Conservation (phyloP, 495 filamentous ascomycete genomes). For the Podospora pseudoanserina region DNA sequence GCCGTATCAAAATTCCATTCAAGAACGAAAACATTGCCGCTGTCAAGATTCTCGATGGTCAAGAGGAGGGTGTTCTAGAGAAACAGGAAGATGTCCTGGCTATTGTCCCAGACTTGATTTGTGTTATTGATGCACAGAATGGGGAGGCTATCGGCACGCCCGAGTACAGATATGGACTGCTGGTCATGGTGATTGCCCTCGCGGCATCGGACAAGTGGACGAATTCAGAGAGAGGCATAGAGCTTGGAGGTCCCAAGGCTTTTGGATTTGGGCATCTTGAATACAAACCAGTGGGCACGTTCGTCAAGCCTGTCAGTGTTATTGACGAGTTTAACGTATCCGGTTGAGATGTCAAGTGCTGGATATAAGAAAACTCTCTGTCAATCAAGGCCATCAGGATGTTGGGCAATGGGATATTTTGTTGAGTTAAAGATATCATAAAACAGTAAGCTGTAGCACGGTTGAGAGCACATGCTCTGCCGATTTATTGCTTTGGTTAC, state of each 20-base stretch:
- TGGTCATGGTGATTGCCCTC: constrained; percentile 56
- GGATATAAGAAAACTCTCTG: background rate
- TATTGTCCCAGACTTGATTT: constrained; percentile 59
- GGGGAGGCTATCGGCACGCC: constrained; percentile 58
- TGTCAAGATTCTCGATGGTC: constrained; percentile 30
- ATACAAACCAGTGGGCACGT: constrained; percentile 47
- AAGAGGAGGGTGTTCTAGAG: constrained; percentile 18
- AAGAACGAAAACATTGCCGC: constrained; percentile 64
- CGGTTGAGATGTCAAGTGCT: background rate
- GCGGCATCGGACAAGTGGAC: constrained; percentile 57
- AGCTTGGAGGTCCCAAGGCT: constrained; percentile 50
- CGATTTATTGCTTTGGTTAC: background rate
- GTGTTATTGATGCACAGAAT: constrained; percentile 57
- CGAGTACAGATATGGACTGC: constrained; percentile 58
- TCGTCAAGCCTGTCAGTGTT: constrained; percentile 48
- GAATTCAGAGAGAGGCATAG: constrained; percentile 44
- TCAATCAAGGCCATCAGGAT: background rate
- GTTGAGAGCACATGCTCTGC: background rate
- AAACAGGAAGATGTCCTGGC: constrained; percentile 49
- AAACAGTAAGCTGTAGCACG: background rate
- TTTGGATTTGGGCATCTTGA: constrained; percentile 51
- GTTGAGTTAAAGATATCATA: background rate
- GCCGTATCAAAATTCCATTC: constrained; percentile 55
- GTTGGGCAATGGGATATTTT: too few relatives aligned
- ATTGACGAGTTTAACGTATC: constrained; percentile 47